Percentiles rank a stretch among this genome's conserved stretches.
phyloP scores from a whole-genome alignment of 2,329 filamentous ascomycete genomes.

The Diaporthe capsici region DNA sequence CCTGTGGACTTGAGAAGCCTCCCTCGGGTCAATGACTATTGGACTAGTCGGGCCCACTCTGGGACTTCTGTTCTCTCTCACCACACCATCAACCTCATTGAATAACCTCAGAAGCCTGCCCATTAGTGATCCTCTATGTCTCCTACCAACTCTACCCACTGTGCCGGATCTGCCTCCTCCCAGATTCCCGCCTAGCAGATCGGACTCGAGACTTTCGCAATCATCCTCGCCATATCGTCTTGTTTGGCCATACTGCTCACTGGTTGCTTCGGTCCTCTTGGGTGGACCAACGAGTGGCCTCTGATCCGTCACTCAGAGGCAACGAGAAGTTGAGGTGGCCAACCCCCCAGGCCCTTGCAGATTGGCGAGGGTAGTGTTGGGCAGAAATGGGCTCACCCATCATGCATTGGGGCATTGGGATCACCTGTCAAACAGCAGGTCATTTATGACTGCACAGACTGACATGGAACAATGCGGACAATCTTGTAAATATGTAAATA shows the following conservation, averaged over 20 bases:
- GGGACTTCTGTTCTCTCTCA: background rate
- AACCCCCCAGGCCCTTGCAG: background rate
- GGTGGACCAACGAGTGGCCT: slow-evolving; percentile 3
- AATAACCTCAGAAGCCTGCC: background rate
- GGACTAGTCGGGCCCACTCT: too few relatives aligned
- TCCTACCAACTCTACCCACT: background rate
- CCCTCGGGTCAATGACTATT: background rate
- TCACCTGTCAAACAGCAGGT: background rate
- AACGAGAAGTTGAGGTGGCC: background rate
- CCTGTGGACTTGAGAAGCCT: background rate
- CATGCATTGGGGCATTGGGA: background rate
- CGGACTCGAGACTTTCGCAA: background rate
- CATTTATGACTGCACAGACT: background rate
- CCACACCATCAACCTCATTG: background rate
- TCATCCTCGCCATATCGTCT: background rate
- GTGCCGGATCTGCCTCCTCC: background rate
- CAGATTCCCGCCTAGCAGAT: background rate
- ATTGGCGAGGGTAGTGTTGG: background rate
- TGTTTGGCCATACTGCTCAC: background rate
- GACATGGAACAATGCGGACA: too few relatives aligned
- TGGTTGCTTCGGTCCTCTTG: slow-evolving; percentile 12
- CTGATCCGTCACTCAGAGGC: background rate
- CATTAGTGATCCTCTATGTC: background rate
- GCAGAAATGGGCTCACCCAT: background rate
- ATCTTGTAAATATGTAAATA: background rate